Conservation (phyloP, 2,329 filamentous ascomycete species). For the Arthrobotrys megalospora region DNA sequence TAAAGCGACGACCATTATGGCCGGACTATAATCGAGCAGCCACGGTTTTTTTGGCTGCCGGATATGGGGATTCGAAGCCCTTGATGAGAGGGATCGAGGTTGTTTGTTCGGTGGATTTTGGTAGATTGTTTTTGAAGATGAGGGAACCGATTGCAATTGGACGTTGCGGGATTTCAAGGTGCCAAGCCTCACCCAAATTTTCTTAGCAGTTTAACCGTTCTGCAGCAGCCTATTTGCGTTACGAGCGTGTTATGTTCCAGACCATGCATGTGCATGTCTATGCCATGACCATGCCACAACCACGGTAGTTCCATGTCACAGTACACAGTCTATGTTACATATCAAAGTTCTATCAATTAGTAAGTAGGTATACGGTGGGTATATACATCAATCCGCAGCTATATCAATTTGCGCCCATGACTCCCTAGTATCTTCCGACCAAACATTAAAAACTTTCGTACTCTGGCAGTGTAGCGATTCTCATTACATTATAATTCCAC, state of each 20-base stretch:
- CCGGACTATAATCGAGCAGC: background rate
- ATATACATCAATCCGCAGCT: too few species aligned
- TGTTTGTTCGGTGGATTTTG: constrained; percentile 15
- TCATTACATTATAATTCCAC: too few species aligned
- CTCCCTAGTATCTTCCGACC: too few species aligned
- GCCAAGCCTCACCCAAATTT: constrained; percentile 23
- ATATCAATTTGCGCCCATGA: too few species aligned
- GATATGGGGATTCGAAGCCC: constrained; percentile 10
- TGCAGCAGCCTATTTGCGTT: constrained; percentile 3
- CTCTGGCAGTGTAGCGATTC: too few species aligned
- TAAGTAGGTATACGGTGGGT: too few species aligned
- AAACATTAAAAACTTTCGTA: too few species aligned
- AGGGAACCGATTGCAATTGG: background rate
- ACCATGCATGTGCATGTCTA: too few species aligned
- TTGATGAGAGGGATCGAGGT: constrained; percentile 21
- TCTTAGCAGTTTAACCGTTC: constrained; percentile 30
- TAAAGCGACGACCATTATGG: constrained; percentile 57
- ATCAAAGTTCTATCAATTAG: too few species aligned
- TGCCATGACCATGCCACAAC: background rate
- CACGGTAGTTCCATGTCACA: background rate
- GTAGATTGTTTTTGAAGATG: constrained; percentile 23
- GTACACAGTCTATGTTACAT: too few species aligned
- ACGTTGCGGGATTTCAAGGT: constrained; percentile 42
- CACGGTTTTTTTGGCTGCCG: constrained; percentile 5
- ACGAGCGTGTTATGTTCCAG: background rate